Conservation (phyloP, 768 basidiomycete species). For the Termitomyces sp. region DNA sequence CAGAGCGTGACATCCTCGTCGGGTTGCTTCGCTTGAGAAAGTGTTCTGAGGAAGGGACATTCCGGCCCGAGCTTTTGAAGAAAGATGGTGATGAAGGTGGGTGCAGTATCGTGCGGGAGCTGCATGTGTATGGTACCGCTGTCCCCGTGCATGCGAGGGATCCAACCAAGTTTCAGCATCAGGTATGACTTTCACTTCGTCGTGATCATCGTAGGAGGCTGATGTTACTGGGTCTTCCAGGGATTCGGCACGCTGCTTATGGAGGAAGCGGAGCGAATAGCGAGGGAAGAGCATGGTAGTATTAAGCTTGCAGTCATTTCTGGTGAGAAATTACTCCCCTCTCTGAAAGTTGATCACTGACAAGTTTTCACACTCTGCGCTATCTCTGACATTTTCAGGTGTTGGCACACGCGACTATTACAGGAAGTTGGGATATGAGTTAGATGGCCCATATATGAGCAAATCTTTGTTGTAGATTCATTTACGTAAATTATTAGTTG, state of each 20-base stretch:
- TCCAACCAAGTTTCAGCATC: conserved; percentile 97
- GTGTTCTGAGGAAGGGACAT: conserved; percentile 96
- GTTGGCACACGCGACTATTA: conserved; percentile 98
- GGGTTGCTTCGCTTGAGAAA: conserved; percentile 89
- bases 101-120: conserved; percentile 88
- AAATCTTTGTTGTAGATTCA: conserved; percentile 52
- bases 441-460: conserved; percentile 98
- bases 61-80: conserved; percentile 83
- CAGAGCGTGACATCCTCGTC: conserved; percentile 92
- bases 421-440: conserved; percentile 85
- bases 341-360: background rate
- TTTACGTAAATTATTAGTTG: background rate
- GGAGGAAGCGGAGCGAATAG: conserved; percentile 99
- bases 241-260: conserved; percentile 96
- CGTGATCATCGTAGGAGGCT: background rate
- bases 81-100: conserved; percentile 68
- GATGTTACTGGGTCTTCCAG: conserved; percentile 28
- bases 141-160: conserved; percentile 96
- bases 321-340: conserved; percentile 40
- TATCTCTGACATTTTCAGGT: conserved; percentile 35
- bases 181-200: conserved; percentile 35
- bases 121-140: conserved; percentile 98
- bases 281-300: conserved; percentile 94
- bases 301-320: conserved; percentile 96
- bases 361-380: background rate